Conservation (phyloP, 345 rosid species). For the Pistacia vera region DNA sequence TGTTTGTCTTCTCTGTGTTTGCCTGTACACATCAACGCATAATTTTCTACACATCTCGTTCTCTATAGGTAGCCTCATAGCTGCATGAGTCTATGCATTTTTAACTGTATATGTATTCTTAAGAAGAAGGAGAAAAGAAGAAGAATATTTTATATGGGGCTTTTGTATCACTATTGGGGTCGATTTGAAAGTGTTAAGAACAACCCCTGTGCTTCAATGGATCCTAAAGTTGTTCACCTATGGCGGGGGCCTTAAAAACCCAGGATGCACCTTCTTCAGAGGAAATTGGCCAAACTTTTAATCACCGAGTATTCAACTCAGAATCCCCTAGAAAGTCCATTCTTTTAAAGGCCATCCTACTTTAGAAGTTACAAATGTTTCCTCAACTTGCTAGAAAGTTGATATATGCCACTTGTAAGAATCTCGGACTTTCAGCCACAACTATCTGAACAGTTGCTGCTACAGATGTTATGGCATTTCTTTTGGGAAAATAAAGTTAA, state of each 20-base stretch:
- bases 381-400: neutral
- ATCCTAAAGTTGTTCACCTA: neutral
- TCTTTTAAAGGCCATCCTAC: neutral
- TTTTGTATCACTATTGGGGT: neutral
- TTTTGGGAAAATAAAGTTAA: neutral
- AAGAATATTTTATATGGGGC: neutral
- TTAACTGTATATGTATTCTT: no score
- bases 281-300: neutral
- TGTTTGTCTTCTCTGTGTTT: no score
- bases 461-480: neutral
- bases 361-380: neutral
- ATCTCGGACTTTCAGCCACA: neutral
- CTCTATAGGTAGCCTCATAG: no score
- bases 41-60: no score
- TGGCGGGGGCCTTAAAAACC: no score
- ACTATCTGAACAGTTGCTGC: neutral
- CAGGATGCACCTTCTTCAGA: neutral
- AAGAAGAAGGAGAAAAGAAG: no score
- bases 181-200: no score
- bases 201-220: neutral
- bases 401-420: neutral
- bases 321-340: neutral
- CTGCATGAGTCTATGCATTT: no score
- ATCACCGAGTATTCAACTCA: no score
- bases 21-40: no score